phyloP scores from a whole-genome alignment of 2,329 filamentous ascomycete species.

The Magnaporthiopsis incrustans region DNA sequence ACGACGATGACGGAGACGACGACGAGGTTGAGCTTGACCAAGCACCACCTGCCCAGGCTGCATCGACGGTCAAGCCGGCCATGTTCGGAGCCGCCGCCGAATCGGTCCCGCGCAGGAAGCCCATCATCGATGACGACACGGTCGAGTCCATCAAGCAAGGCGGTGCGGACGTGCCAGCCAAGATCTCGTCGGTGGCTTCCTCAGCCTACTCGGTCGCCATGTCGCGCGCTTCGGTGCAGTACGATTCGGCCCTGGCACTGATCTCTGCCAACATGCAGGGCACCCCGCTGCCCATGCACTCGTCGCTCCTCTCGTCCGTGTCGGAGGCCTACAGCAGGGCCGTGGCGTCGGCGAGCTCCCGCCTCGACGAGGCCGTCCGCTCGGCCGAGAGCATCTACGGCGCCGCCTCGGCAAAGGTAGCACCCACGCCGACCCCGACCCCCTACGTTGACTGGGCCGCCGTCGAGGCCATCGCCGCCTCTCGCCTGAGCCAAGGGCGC shows the following conservation, averaged over 20 bases:
- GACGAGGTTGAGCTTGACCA: slow-evolving; percentile 10
- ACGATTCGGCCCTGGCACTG: slow-evolving; percentile 58
- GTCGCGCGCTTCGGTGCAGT: slow-evolving; percentile 58
- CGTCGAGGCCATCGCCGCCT: slow-evolving; percentile 56
- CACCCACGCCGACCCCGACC: slow-evolving; percentile 21
- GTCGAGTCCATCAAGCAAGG: slow-evolving; percentile 27
- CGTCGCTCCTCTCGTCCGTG: slow-evolving; percentile 61
- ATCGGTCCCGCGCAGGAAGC: slow-evolving; percentile 36
- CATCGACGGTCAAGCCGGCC: slow-evolving; percentile 33
- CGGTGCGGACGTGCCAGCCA: slow-evolving; percentile 19
- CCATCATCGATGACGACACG: slow-evolving; percentile 41
- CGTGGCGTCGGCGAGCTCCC: slow-evolving; percentile 51
- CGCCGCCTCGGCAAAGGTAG: slow-evolving; percentile 31
- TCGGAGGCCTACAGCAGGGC: slow-evolving; percentile 61
- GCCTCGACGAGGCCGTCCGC: slow-evolving; percentile 46
- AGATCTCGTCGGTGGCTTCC: slow-evolving; percentile 17
- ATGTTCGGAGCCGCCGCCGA: slow-evolving; percentile 45
- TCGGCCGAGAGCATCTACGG: slow-evolving; percentile 42
- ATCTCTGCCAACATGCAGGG: slow-evolving; percentile 61
- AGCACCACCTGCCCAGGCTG: slow-evolving; percentile 18
- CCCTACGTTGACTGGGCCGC: slow-evolving; percentile 38
- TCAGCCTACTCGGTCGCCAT: slow-evolving; percentile 56
- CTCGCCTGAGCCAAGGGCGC: slow-evolving; percentile 62
- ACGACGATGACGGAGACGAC: slow-evolving; percentile 10
- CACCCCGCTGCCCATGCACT: slow-evolving; percentile 59